These are phyloP conservation scores for Peribolospora kevripleyi DNA, from an alignment of 768 basidiomycete genomes.

Conservation along the genomic window DNA sequence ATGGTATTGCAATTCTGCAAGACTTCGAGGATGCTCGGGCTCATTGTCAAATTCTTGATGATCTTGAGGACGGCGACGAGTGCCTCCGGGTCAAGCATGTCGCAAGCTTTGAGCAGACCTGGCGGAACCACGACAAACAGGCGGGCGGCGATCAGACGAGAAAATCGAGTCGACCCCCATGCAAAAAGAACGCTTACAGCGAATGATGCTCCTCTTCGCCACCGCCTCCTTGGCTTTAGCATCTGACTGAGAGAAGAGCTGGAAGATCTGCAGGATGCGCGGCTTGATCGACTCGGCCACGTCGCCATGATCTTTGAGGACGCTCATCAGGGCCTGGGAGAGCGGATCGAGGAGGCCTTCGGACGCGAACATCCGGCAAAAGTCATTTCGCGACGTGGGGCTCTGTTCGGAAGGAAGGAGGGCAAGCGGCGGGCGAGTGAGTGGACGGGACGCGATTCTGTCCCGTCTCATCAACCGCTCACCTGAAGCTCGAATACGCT, in stretches of 20 bases:
- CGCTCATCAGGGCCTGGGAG: conserved; percentile 64
- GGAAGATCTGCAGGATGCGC: conserved; percentile 66
- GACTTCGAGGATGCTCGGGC: conserved; percentile 63
- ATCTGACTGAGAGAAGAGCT: conserved; percentile 86
- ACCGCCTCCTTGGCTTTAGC: conserved; percentile 77
- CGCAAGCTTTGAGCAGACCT: conserved; percentile 74
- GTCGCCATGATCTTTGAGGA: conserved; percentile 38
- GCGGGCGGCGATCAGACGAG: not conserved
- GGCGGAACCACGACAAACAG: not conserved
- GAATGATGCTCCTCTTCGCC: conserved; percentile 64
- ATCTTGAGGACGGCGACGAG: conserved; percentile 77
- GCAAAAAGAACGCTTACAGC: conserved; percentile 36
- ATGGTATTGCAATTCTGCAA: conserved; percentile 89
- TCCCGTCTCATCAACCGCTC: not conserved
- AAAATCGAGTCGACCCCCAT: not conserved
- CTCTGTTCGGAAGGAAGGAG: conserved; percentile 28
- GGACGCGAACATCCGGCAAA: conserved; percentile 90
- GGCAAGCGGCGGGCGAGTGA: not conserved
- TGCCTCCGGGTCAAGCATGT: conserved; percentile 62
- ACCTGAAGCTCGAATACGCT: conserved; percentile 67
- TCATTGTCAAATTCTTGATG: conserved; percentile 90
- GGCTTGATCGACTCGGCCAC: conserved; percentile 43
- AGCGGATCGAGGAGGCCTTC: conserved; percentile 86
- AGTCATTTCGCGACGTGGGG: conserved; percentile 92
- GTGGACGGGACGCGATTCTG: not conserved